Conservation (phyloP, 1,139 yeast genomes). For the Sugiyamaella pinicola region DNA sequence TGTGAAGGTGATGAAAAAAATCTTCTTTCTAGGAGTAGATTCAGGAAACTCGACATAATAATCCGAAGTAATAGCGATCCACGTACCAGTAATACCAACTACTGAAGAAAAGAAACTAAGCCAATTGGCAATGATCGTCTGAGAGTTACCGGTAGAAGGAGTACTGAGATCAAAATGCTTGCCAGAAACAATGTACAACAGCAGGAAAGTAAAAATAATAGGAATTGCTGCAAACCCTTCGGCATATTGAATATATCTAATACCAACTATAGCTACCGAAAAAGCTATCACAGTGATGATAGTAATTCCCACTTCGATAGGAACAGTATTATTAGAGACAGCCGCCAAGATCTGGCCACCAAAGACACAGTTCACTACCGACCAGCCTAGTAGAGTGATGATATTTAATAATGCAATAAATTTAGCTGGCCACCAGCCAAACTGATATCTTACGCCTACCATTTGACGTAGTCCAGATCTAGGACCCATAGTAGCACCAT, state of each 20-base stretch:
- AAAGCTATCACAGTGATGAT: slow-evolving; percentile 67
- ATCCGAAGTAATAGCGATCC: slow-evolving; percentile 90
- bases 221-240: slow-evolving; percentile 73
- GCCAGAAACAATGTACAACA: slow-evolving; percentile 70
- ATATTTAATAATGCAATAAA: slow-evolving; percentile 68
- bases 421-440: slow-evolving; percentile 84
- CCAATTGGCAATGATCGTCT: slow-evolving; percentile 62
- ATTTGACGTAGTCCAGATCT: slow-evolving; percentile 84
- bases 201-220: slow-evolving; percentile 64
- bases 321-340: slow-evolving; percentile 62
- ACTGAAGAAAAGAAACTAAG: slow-evolving; percentile 72
- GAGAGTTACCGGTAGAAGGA: slow-evolving; percentile 48
- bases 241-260: slow-evolving; percentile 64
- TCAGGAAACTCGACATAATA: slow-evolving; percentile 85
- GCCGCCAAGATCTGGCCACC: slow-evolving; percentile 81
- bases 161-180: slow-evolving; percentile 51
- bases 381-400: slow-evolving; percentile 83
- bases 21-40: slow-evolving; percentile 57
- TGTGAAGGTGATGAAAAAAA: slow-evolving; percentile 64
- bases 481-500: slow-evolving; percentile 84
- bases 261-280: slow-evolving; percentile 73
- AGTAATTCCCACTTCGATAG: slow-evolving; percentile 71
- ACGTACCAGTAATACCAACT: slow-evolving; percentile 81
- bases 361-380: slow-evolving; percentile 77
- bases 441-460: slow-evolving; percentile 76